These are phyloP conservation scores for Tylopilus balloui DNA, from an alignment of 768 basidiomycete species.

Conservation along the genomic window DNA sequence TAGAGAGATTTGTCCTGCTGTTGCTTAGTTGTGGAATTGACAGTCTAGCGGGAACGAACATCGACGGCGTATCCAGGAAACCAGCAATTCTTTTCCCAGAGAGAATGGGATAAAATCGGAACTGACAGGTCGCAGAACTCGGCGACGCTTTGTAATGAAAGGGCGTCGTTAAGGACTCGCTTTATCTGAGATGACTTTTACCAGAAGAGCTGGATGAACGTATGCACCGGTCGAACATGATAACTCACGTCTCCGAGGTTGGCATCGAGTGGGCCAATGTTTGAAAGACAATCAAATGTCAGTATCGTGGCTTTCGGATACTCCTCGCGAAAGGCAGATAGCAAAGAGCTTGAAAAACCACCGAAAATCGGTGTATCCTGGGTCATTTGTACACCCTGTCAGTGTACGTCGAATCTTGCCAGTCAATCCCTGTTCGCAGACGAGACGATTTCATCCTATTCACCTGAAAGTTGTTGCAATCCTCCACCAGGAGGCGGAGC, in stretches of 20 bases:
- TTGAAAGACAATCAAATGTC: conserved; percentile 55
- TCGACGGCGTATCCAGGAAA: conserved; percentile 14
- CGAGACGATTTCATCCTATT: not conserved
- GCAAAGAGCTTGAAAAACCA: conserved; percentile 54
- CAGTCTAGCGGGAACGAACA: conserved; percentile 13
- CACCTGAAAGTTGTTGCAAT: conserved; percentile 73
- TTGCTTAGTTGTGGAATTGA: conserved; percentile 8
- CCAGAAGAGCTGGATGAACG: not conserved
- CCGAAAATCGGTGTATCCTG: conserved; percentile 63
- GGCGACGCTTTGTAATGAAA: conserved; percentile 48
- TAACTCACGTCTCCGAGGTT: conserved; percentile 43
- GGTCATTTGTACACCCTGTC: conserved; percentile 70
- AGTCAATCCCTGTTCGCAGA: not conserved
- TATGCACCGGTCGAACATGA: conserved; percentile 1
- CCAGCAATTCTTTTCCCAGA: conserved; percentile 39
- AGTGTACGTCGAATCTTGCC: not conserved
- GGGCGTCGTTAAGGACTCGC: conserved; percentile 57
- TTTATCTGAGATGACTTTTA: conserved; percentile 35
- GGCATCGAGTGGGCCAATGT: conserved; percentile 30
- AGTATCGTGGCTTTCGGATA: conserved; percentile 57
- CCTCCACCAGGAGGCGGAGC: conserved; percentile 65
- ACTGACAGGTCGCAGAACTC: conserved; percentile 48
- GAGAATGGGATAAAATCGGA: conserved; percentile 44
- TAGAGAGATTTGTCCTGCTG: conserved; percentile 37
- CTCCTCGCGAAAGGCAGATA: conserved; percentile 64